phyloP scores from a whole-genome alignment of 2,329 filamentous ascomycete species.

The Xylaria sp. region DNA sequence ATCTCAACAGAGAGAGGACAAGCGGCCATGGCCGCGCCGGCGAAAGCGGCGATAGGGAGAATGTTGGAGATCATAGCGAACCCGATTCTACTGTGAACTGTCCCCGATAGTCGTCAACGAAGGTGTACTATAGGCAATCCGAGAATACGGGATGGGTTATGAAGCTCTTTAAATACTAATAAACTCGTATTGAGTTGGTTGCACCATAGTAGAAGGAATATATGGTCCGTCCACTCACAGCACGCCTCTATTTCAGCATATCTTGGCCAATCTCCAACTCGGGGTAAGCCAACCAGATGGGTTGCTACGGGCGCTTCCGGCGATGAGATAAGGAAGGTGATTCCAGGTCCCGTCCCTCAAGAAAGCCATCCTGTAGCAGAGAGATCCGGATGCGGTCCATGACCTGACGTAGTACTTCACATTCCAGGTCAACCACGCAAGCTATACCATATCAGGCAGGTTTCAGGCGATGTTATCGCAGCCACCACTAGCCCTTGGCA shows the following conservation, averaged over 20 bases:
- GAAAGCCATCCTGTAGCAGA: slow-evolving; percentile 20
- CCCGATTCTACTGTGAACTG: background rate
- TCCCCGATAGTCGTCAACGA: slow-evolving; percentile 4
- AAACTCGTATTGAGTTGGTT: background rate
- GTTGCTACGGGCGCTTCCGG: slow-evolving; percentile 25
- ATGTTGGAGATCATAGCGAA: slow-evolving; percentile 31
- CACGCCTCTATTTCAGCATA: slow-evolving; percentile 19
- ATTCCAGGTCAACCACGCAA: slow-evolving; percentile 12
- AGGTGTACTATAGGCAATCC: background rate
- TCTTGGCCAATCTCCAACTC: slow-evolving; percentile 24
- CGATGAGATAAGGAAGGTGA: slow-evolving; percentile 29
- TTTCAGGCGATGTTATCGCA: slow-evolving; percentile 15
- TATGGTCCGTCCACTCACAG: slow-evolving; percentile 16
- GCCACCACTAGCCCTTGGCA: slow-evolving; percentile 21
- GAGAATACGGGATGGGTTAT: background rate
- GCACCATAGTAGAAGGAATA: slow-evolving; percentile 6
- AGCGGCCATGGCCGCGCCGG: slow-evolving; percentile 31
- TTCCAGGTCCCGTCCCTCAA: background rate
- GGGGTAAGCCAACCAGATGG: slow-evolving; percentile 10
- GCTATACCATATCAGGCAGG: slow-evolving; percentile 26
- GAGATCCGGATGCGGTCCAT: slow-evolving; percentile 19
- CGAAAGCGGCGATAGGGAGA: slow-evolving; percentile 27
- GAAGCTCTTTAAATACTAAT: slow-evolving; percentile 22
- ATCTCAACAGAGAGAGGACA: slow-evolving; percentile 32
- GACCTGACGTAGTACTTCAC: slow-evolving; percentile 25